Evolutionary conservation across 306 rosid genomes (phyloP), one percentile per base, ranked within the genome.

Genomic region (Styphnolobium japonicum): DNA sequence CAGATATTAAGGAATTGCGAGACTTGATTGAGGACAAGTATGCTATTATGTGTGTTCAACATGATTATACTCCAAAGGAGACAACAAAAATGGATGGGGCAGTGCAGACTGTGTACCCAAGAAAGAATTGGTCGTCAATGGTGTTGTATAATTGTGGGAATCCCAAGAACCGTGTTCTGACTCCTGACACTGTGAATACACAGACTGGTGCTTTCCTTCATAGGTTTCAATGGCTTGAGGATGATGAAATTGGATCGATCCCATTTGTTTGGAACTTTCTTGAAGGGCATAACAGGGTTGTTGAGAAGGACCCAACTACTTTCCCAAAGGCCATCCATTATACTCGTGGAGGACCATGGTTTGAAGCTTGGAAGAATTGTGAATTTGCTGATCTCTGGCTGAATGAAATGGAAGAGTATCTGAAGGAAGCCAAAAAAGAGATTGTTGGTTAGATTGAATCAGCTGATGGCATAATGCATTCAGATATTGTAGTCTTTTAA

Each of bases 111-210:
- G 89, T 88, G 72, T 90, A 90, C 34, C 94, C 94, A 0, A 86
- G 94, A 55, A 90, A 90, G 89, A 90, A 90, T 67, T 90, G 94
- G 94, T 90, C 94, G 67, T 90, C 94, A 5, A 90, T 90, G 94
- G 94, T 90, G 55, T 72, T 90, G 67, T 90, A 90, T 75, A 90
- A 90, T 65, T 90, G 90, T 25, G 90, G 82, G 12, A 90, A 90
- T 40, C 90, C 92, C 9, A 90, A 90, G 88, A 90, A 90, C 84
- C 42, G 69, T 36, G 72, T 69, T 36, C 80, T 90, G 51, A 80
- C 86, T 12, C 89, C 94, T 21, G 90, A 90, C n/a, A 31, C 76
- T 43, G 94, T 86, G n/a, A 90, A 90, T 34, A 66, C 87, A 2
- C 89, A 86, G 53, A 88, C 92, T 3, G 94, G 94, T 79, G 92